Conservation (phyloP, 805 yeast genomes). For the Lipomyces lipofer region DNA sequence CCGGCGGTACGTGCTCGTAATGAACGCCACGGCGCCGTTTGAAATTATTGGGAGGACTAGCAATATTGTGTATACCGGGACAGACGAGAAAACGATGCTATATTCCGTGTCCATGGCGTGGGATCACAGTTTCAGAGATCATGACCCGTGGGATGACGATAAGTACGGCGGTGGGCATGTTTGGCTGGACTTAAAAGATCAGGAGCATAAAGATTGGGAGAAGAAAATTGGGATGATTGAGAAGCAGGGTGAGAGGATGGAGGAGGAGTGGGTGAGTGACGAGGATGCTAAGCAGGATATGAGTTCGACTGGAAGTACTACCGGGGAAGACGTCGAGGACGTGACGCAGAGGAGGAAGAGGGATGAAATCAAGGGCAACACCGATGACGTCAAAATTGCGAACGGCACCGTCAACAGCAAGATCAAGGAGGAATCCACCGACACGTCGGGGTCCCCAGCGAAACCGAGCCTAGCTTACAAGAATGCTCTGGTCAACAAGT, state of each 20-base stretch:
- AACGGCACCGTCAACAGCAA: not conserved
- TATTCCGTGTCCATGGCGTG: conserved; percentile 24
- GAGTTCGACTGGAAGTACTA: not conserved
- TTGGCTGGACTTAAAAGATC: conserved; percentile 18
- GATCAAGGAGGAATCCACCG: not conserved
- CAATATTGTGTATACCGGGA: conserved; percentile 22
- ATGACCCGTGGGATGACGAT: conserved; percentile 16
- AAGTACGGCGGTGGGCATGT: conserved; percentile 20
- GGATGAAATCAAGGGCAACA: too few species aligned
- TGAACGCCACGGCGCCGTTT: conserved; percentile 28
- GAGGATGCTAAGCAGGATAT: not conserved
- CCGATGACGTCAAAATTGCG: too few species aligned
- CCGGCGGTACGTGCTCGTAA: conserved; percentile 21
- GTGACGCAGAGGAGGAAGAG: too few species aligned
- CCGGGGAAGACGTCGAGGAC: not conserved
- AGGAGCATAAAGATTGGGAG: conserved; percentile 7
- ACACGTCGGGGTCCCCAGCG: too few species aligned
- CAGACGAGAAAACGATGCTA: conserved; percentile 16
- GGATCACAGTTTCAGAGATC: conserved; percentile 17
- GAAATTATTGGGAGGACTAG: conserved; percentile 26
- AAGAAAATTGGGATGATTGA: not conserved
- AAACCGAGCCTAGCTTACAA: not conserved
- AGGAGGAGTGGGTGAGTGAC: not conserved
- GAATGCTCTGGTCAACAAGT: conserved; percentile 16
- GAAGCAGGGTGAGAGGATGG: not conserved